Percentiles rank a stretch among this genome's conserved stretches.
Conservation (phyloP, 768 basidiomycete genomes). For the Lactarius tabidus region DNA sequence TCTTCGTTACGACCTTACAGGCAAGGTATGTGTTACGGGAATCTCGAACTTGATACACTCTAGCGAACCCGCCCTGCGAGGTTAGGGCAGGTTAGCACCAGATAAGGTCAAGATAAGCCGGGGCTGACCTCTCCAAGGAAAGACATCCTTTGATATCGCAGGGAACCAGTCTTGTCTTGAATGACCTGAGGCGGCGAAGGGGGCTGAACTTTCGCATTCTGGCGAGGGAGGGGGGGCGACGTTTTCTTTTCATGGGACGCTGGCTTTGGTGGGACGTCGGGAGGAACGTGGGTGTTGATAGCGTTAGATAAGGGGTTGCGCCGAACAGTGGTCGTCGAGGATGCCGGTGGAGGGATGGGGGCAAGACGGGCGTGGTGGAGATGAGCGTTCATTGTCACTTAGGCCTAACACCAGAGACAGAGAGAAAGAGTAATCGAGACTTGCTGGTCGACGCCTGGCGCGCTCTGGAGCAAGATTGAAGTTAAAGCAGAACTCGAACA, state of each 20-base stretch:
- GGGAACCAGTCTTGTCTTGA: slow-evolving; percentile 51
- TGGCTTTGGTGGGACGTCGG: slow-evolving; percentile 15
- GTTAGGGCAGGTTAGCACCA: slow-evolving; percentile 1
- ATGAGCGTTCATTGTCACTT: slow-evolving; percentile 22
- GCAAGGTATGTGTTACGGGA: slow-evolving; percentile 59
- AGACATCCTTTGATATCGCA: slow-evolving; percentile 67
- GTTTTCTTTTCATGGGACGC: slow-evolving; percentile 14
- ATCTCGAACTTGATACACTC: slow-evolving; percentile 94
- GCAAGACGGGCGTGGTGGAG: slow-evolving; percentile 15
- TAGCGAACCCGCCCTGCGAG: slow-evolving; percentile 82
- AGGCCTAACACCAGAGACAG: slow-evolving; percentile 27
- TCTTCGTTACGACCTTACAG: slow-evolving; percentile 94
- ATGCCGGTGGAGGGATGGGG: slow-evolving; percentile 23
- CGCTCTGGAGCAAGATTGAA: neutral
- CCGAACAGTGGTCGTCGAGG: slow-evolving; percentile 15
- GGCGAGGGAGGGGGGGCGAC: slow-evolving; percentile 73
- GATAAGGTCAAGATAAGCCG: neutral
- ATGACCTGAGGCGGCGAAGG: slow-evolving; percentile 80
- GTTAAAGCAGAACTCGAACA: neutral
- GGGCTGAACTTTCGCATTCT: slow-evolving; percentile 77
- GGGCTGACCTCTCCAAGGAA: slow-evolving; percentile 83
- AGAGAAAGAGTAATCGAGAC: neutral
- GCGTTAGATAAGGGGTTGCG: slow-evolving; percentile 26
- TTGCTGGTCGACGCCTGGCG: slow-evolving; percentile 2
- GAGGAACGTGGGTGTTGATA: slow-evolving; percentile 21